Percentiles rank a stretch among this genome's conserved stretches.
Conservation (phyloP, 2,329 filamentous ascomycete genomes). For the Arthrobotrys musiformis region DNA sequence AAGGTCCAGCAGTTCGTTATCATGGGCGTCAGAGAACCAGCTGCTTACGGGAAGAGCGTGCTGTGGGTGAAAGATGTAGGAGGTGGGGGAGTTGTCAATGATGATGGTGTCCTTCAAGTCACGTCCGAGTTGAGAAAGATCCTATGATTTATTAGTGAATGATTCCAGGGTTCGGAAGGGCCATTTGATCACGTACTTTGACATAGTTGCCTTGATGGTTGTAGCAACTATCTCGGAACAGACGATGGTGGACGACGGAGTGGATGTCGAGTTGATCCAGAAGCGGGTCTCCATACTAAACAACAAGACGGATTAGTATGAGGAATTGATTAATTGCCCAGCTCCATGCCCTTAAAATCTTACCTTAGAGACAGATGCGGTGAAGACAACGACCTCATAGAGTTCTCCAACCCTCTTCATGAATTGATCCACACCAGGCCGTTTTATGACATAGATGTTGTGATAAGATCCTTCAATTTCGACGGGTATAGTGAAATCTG, state of each 20-base stretch:
- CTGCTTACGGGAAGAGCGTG: constrained; percentile 99
- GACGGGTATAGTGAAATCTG: constrained; percentile 98
- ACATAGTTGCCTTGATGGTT: constrained; percentile 99
- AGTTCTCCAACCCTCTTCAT: constrained; percentile 98
- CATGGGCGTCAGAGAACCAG: constrained; percentile 99
- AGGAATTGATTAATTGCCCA: constrained; percentile 45
- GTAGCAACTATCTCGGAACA: constrained; percentile 98
- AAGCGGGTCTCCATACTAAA: constrained; percentile 91
- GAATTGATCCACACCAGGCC: constrained; percentile 97
- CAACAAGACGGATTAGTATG: constrained; percentile 17
- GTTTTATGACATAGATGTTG: constrained; percentile 99
- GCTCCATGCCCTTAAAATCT: no score
- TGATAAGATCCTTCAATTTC: constrained; percentile 99
- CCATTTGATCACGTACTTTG: constrained; percentile 69
- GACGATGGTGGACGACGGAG: constrained; percentile 90
- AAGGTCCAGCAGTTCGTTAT: constrained; percentile 96
- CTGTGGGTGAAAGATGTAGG: constrained; percentile 99
- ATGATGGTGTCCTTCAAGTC: constrained; percentile 98
- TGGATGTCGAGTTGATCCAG: constrained; percentile 98
- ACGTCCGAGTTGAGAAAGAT: constrained; percentile 94
- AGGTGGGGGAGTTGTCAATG: constrained; percentile 98
- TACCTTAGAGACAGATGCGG: constrained; percentile 97
- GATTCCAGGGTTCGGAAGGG: constrained; percentile 6
- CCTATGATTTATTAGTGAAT: constrained; percentile 64
- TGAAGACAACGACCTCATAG: constrained; percentile 98